Evolutionary conservation across 176 grass and related monocot genomes (phyloP).

Genomic region (Rhynchospora breviuscula): DNA sequence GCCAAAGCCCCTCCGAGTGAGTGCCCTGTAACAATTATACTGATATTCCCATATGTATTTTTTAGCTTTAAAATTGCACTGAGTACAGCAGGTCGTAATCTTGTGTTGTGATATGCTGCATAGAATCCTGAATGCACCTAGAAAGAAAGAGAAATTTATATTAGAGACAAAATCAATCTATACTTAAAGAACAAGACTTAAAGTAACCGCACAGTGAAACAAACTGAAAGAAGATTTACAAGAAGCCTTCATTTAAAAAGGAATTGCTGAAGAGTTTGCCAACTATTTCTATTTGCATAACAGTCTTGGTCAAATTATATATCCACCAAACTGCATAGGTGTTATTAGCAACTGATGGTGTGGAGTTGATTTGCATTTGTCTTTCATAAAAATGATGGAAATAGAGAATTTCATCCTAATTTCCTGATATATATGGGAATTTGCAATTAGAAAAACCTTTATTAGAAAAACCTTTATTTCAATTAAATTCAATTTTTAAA

Average conservation of each 20-base stretch:
- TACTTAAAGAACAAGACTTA: not conserved
- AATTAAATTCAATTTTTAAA: not conserved
- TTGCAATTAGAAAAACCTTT: not conserved
- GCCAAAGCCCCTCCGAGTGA: constrained; percentile 95
- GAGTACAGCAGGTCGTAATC: constrained; percentile 46
- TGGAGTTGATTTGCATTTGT: not conserved
- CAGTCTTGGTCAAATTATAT: not conserved
- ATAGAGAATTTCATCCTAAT: not conserved
- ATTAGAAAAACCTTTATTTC: not conserved
- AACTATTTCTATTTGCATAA: too few relatives aligned
- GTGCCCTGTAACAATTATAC: constrained; percentile 73
- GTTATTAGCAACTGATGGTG: not conserved
- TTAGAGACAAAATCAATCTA: not conserved
- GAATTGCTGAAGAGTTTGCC: too few relatives aligned
- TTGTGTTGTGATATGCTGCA: constrained; percentile 75
- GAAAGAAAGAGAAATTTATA: constrained; percentile 11
- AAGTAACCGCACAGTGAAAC: not conserved
- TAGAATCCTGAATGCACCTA: constrained; percentile 95
- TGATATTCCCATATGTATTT: constrained; percentile 51
- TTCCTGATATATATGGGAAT: not conserved
- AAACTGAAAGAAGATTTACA: not conserved
- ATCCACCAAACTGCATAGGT: not conserved
- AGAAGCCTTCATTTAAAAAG: too few relatives aligned
- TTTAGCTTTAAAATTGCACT: constrained; percentile 49
- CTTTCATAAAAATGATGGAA: not conserved